Conservation (phyloP, 805 yeast genomes). For the Lipomyces oligophaga region DNA sequence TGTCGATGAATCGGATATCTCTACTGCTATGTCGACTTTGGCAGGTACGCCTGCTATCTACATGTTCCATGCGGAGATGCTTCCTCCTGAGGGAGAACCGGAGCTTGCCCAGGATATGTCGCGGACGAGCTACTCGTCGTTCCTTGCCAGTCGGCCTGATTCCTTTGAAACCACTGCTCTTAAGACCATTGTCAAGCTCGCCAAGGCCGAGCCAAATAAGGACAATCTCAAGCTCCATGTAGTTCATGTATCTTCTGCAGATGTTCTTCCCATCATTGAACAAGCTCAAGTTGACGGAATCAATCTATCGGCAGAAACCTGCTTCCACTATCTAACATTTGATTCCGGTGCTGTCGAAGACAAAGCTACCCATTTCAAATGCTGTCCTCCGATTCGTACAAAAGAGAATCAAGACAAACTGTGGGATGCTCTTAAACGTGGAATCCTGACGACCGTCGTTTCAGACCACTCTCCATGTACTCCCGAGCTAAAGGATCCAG, state of each 20-base stretch:
- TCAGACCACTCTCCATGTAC: conserved; percentile 97
- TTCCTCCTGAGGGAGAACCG: conserved; percentile 41
- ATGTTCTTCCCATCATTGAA: conserved; percentile 69
- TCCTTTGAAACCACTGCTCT: conserved; percentile 82
- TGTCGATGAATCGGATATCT: conserved; percentile 60
- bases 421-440: conserved; percentile 72
- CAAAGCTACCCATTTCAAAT: conserved; percentile 79
- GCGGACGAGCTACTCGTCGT: conserved; percentile 54
- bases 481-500: conserved; percentile 78
- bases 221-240: conserved; percentile 56
- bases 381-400: conserved; percentile 91
- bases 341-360: conserved; percentile 73
- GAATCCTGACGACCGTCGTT: conserved; percentile 75
- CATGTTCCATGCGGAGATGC: conserved; percentile 94
- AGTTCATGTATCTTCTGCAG: conserved; percentile 83
- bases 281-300: conserved; percentile 51
- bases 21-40: conserved; percentile 60
- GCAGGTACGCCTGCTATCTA: conserved; percentile 63
- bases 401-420: conserved; percentile 64
- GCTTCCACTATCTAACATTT: conserved; percentile 84
- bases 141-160: conserved; percentile 84
- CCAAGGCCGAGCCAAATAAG: conserved; percentile 39
- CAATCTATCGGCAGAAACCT: conserved; percentile 77
- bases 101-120: conserved; percentile 23
- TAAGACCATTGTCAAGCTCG: conserved; percentile 60